Conservation (phyloP, 192 early-diverging fungal genomes). For the Phycomyces nitens region DNA sequence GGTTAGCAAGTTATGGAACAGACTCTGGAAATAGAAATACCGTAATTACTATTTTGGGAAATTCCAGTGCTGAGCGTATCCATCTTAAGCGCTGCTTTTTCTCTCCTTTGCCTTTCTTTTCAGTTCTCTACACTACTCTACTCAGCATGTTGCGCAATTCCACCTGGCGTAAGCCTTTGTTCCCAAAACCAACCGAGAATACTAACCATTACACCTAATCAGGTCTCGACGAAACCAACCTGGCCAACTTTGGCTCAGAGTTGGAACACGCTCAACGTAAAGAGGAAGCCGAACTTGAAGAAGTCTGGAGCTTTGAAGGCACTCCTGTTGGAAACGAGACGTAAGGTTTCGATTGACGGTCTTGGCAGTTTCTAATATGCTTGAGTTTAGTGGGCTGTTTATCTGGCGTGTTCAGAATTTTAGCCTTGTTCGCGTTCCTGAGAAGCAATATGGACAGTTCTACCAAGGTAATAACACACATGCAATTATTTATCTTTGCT, state of each 20-base stretch:
- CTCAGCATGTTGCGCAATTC: conserved; percentile 24
- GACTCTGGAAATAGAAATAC: too few relatives aligned
- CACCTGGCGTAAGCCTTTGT: conserved; percentile 25
- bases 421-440: conserved; percentile 60
- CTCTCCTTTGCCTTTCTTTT: conserved; percentile 14
- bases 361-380: too few relatives aligned
- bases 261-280: conserved; percentile 27
- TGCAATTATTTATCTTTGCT: conserved; percentile 1
- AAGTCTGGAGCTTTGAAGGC: conserved; percentile 28
- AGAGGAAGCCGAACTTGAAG: conserved; percentile 30
- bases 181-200: neutral
- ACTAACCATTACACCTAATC: neutral
- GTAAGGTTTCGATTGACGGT: conserved; percentile 6
- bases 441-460: conserved; percentile 61
- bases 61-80: too few relatives aligned
- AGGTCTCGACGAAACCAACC: conserved; percentile 29
- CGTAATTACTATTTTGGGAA: too few relatives aligned
- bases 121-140: neutral
- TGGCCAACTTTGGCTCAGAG: conserved; percentile 34
- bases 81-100: neutral
- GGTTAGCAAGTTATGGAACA: too few relatives aligned
- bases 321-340: conserved; percentile 23
- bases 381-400: conserved; percentile 45
- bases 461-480: conserved; percentile 48
- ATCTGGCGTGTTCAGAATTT: conserved; percentile 82